These are phyloP conservation scores for Trichophyton rubrum DNA, from an alignment of 2,329 filamentous ascomycete genomes.

Conservation along the genomic window DNA sequence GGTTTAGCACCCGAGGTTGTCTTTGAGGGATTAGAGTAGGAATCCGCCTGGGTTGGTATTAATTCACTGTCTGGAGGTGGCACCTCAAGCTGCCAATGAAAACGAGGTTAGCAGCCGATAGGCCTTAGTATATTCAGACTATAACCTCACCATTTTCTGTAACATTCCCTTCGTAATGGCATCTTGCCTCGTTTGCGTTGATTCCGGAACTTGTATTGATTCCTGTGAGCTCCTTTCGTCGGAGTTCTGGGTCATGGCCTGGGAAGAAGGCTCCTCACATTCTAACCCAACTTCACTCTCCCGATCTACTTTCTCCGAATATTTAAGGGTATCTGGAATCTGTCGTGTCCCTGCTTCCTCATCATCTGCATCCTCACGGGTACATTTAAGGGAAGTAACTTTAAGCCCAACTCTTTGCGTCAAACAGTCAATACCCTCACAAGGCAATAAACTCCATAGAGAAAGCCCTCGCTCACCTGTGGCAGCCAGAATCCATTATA, in stretches of 20 bases:
- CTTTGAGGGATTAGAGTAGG: slow-evolving; percentile 5
- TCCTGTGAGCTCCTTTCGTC: slow-evolving; percentile 12
- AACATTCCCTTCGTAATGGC: slow-evolving; percentile 18
- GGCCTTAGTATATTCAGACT: neutral
- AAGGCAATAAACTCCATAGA: neutral
- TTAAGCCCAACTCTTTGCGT: slow-evolving; percentile 23
- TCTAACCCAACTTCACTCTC: slow-evolving; percentile 20
- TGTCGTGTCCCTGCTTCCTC: slow-evolving; percentile 7
- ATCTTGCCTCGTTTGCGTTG: slow-evolving; percentile 19
- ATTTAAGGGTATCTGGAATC: slow-evolving; percentile 22
- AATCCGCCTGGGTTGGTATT: slow-evolving; percentile 20
- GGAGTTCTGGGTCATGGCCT: neutral
- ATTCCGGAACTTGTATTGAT: slow-evolving; percentile 17
- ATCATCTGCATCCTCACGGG: slow-evolving; percentile 17
- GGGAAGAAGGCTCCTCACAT: neutral
- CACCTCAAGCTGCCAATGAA: neutral
- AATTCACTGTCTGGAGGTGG: slow-evolving; percentile 16
- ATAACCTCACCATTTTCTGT: slow-evolving; percentile 23
- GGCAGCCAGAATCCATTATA: slow-evolving; percentile 27
- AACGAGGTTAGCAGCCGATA: neutral
- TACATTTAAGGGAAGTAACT: slow-evolving; percentile 25
- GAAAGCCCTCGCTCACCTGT: slow-evolving; percentile 22
- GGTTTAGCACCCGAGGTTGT: neutral
- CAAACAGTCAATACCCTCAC: slow-evolving; percentile 10
- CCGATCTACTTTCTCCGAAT: slow-evolving; percentile 17